phyloP scores from a whole-genome alignment of 176 grass and related monocot species.

The Miscanthus lutarioriparius region DNA sequence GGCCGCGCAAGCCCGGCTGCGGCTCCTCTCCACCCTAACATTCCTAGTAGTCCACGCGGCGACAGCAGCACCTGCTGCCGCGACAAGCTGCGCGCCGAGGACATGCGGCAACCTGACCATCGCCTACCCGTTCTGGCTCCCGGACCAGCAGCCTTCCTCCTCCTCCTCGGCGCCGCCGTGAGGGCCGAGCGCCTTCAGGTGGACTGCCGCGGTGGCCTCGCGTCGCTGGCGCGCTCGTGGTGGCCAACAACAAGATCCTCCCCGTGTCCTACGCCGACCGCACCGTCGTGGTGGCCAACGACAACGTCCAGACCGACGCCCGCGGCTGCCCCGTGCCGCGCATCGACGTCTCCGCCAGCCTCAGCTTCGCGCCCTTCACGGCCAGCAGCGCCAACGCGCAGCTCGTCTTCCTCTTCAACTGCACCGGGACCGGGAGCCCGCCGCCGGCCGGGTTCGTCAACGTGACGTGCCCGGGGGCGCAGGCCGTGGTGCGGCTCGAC shows the following conservation, averaged over 20 bases:
- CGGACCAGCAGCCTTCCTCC: not conserved
- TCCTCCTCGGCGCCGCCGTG: not conserved
- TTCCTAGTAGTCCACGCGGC: not conserved
- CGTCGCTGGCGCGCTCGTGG: constrained; percentile 11
- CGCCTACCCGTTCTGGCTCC: constrained; percentile 60
- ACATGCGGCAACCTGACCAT: constrained; percentile 51
- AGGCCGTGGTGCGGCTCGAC: constrained; percentile 28
- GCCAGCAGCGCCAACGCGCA: constrained; percentile 41
- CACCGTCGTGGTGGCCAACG: constrained; percentile 40
- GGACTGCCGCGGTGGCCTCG: constrained; percentile 7
- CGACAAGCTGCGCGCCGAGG: constrained; percentile 20
- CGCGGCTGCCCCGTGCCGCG: constrained; percentile 34
- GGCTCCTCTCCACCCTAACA: not conserved
- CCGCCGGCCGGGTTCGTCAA: not conserved
- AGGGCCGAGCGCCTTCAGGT: constrained; percentile 53
- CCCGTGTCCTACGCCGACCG: constrained; percentile 43
- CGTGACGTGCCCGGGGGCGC: constrained; percentile 19
- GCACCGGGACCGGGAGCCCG: not conserved
- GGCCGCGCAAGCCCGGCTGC: not conserved
- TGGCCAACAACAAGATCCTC: constrained; percentile 46
- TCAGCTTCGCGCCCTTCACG: constrained; percentile 39
- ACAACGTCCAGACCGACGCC: constrained; percentile 34
- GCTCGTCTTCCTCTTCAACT: constrained; percentile 66
- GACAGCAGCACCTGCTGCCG: not conserved
- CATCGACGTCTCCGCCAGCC: constrained; percentile 50